A percentile compares a stretch with the other conserved stretches of the same genome.
These are phyloP conservation scores for Colletotrichum orbiculare DNA, from an alignment of 2,329 filamentous ascomycete species.

Conservation along the genomic window DNA sequence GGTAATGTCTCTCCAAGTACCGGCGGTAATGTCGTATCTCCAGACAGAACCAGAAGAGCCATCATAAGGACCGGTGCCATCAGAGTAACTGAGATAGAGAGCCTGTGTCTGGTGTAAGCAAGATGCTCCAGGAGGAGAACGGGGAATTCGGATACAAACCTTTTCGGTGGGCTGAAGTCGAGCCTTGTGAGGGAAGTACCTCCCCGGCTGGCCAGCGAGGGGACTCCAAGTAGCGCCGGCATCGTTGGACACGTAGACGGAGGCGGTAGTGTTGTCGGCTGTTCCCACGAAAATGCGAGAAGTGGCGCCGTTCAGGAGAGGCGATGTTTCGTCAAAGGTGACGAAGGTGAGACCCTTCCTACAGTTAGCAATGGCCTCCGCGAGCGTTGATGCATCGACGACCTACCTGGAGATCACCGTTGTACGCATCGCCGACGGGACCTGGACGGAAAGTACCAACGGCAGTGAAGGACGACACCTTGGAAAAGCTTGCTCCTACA, in stretches of 20 bases:
- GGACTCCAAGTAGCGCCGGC: conserved; percentile 64
- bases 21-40: conserved; percentile 61
- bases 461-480: conserved; percentile 65
- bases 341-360: conserved; percentile 61
- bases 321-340: conserved; percentile 66
- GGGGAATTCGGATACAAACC: conserved; percentile 62
- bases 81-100: conserved; percentile 65
- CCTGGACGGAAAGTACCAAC: conserved; percentile 61
- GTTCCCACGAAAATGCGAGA: conserved; percentile 68
- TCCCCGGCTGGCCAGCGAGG: conserved; percentile 60
- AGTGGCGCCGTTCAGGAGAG: conserved; percentile 56
- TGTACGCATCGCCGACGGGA: conserved; percentile 55
- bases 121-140: conserved; percentile 49
- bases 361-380: conserved; percentile 46
- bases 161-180: conserved; percentile 63
- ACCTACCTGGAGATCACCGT: conserved; percentile 52
- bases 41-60: conserved; percentile 64
- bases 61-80: conserved; percentile 68
- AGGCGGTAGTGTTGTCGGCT: conserved; percentile 62
- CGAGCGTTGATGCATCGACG: too few species aligned
- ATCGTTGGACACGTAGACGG: conserved; percentile 65
- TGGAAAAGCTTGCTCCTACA: conserved; percentile 60
- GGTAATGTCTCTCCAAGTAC: conserved; percentile 67
- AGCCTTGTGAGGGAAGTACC: conserved; percentile 65
- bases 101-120: conserved; percentile 33